Evolutionary conservation across 352 stramenopile genomes (phyloP).

Genomic region (Chrysophaeum taylorii): DNA sequence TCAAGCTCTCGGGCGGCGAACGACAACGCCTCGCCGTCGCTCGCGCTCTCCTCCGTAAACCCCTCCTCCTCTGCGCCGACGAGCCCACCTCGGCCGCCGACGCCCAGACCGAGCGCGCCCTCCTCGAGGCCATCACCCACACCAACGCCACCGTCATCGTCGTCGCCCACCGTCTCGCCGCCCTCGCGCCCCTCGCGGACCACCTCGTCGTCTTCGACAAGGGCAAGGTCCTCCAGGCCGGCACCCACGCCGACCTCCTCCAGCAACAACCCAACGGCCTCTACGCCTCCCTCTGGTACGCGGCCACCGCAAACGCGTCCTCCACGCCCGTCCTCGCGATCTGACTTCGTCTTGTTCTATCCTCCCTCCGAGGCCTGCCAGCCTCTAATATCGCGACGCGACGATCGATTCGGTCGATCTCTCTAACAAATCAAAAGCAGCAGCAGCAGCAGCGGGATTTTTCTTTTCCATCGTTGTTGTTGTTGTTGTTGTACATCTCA

Average conservation of each 20-base stretch:
- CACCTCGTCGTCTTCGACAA: conserved; percentile 7
- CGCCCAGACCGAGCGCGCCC: conserved; percentile 40
- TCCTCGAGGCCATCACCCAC: conserved; percentile 25
- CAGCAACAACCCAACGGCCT: background rate
- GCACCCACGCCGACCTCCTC: background rate
- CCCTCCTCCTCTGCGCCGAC: conserved; percentile 44
- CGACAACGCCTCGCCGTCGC: conserved; percentile 53
- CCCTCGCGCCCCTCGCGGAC: conserved; percentile 16
- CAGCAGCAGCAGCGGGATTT: no score
- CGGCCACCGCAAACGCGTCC: no score
- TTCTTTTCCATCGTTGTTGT: no score
- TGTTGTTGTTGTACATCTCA: no score
- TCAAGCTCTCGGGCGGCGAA: conserved; percentile 46
- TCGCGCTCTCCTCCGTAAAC: conserved; percentile 43
- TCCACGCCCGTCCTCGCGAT: no score
- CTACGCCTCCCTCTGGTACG: background rate
- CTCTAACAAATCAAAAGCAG: no score
- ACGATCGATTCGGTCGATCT: no score
- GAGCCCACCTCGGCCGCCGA: conserved; percentile 47
- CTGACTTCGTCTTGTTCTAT: no score
- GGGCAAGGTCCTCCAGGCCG: background rate
- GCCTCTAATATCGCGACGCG: no score
- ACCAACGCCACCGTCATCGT: conserved; percentile 30
- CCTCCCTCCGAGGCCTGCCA: no score
- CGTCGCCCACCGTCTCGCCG: conserved; percentile 47